Evolutionary conservation across 2,329 filamentous ascomycete species (phyloP).

Genomic region (Beauveria scarabaeidicola): DNA sequence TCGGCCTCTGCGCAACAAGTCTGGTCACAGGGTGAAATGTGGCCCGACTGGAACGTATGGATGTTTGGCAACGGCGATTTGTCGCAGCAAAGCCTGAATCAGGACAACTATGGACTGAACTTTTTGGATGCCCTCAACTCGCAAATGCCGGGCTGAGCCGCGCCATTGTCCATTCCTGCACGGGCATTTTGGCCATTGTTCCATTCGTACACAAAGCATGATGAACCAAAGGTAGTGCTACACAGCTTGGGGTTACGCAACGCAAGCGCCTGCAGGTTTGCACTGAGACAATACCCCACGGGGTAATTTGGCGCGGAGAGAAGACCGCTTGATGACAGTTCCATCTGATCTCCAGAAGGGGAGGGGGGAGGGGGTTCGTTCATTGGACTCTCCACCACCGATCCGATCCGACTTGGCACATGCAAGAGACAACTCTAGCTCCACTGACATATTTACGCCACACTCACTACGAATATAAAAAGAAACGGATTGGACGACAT

Average conservation of each 20-base stretch:
- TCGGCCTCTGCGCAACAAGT: constrained; percentile 10
- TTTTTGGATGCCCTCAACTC: constrained; percentile 20
- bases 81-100: constrained; percentile 15
- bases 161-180: background rate
- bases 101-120: constrained; percentile 18
- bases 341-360: background rate
- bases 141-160: constrained; percentile 19
- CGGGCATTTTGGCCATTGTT: background rate
- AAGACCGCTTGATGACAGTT: background rate
- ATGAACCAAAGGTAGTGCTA: background rate
- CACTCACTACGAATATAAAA: background rate
- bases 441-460: background rate
- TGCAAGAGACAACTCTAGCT: background rate
- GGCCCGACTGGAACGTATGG: constrained; percentile 20
- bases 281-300: background rate
- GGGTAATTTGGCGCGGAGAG: constrained; percentile 4
- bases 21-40: constrained; percentile 7
- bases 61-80: constrained; percentile 18
- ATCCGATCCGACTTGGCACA: background rate
- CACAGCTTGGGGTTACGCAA: background rate
- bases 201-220: background rate
- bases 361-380: background rate
- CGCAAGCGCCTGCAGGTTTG: background rate
- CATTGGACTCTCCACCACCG: background rate
- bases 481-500: too few relatives aligned